Conservation (phyloP, 116 monocot species). For the Papilionanthe hybrid region DNA sequence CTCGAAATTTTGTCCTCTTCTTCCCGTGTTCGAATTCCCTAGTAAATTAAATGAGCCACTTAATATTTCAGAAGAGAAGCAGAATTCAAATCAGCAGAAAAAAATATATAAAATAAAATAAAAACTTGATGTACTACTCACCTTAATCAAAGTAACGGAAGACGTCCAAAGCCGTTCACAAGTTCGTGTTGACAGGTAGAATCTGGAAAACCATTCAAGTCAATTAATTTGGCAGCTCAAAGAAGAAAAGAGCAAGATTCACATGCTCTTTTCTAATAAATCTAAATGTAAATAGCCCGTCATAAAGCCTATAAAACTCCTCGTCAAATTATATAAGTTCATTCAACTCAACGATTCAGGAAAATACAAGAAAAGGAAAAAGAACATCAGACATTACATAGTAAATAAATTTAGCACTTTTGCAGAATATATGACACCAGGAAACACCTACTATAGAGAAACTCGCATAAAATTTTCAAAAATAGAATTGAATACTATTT, state of each 20-base stretch:
- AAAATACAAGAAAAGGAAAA: not conserved
- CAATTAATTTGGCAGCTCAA: not conserved
- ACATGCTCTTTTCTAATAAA: not conserved
- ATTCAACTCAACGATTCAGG: not conserved
- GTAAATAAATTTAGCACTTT: not conserved
- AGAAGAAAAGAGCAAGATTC: not conserved
- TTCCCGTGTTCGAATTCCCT: conserved; percentile 63
- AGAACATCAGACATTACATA: not conserved
- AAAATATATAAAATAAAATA: not conserved
- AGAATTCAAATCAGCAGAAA: not conserved
- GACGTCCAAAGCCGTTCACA: conserved; percentile 43
- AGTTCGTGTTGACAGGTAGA: conserved; percentile 64
- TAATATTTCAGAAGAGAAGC: not conserved
- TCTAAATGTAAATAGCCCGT: not conserved
- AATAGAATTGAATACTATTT: not conserved
- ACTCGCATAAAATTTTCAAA: not conserved
- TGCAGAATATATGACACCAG: not conserved
- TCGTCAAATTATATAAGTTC: not conserved
- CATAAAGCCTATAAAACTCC: not conserved
- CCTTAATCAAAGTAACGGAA: conserved; percentile 52
- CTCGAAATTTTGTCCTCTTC: conserved; percentile 74
- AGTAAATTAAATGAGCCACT: conserved; percentile 4
- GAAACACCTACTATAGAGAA: not conserved
- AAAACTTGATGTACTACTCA: conserved; percentile 7
- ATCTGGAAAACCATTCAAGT: conserved; percentile 25